These are phyloP conservation scores for Mariannaea elegans DNA, from an alignment of 2,329 filamentous ascomycete species.

Conservation along the genomic window DNA sequence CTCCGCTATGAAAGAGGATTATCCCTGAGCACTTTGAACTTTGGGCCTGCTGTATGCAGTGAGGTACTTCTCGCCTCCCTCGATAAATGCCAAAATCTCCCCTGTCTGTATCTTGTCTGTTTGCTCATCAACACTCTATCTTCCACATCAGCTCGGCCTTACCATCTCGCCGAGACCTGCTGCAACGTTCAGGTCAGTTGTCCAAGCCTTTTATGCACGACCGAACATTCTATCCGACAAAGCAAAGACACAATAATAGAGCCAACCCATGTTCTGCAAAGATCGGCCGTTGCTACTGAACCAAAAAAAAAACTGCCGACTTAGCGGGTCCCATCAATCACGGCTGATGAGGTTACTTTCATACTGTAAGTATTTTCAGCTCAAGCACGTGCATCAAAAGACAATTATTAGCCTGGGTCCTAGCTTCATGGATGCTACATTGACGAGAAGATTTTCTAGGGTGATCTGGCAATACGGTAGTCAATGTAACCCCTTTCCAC, in stretches of 20 bases:
- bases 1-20: constrained; percentile 11
- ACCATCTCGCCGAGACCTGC: constrained; percentile 2
- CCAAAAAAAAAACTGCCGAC: constrained; percentile 1
- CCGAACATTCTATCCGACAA: not conserved
- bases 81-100: not conserved
- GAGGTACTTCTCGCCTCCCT: not conserved
- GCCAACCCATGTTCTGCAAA: not conserved
- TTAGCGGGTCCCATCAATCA: not conserved
- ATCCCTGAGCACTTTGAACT: not conserved
- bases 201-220: not conserved
- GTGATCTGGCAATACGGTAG: constrained; percentile 6
- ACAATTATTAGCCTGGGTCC: constrained; percentile 13
- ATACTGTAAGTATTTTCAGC: no score
- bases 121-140: not conserved
- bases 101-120: constrained; percentile 3
- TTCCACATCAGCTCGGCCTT: not conserved
- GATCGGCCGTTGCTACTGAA: constrained; percentile 2
- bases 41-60: no score
- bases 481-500: constrained; percentile 6
- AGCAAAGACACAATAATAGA: not conserved
- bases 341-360: not conserved
- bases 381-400: constrained; percentile 19
- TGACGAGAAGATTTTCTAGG: constrained; percentile 8
- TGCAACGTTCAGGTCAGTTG: not conserved
- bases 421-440: constrained; percentile 9